Percentiles rank a stretch among this genome's conserved stretches.
phyloP scores from a whole-genome alignment of 23 red algal genomes.

The Gracilariopsis chorda region DNA sequence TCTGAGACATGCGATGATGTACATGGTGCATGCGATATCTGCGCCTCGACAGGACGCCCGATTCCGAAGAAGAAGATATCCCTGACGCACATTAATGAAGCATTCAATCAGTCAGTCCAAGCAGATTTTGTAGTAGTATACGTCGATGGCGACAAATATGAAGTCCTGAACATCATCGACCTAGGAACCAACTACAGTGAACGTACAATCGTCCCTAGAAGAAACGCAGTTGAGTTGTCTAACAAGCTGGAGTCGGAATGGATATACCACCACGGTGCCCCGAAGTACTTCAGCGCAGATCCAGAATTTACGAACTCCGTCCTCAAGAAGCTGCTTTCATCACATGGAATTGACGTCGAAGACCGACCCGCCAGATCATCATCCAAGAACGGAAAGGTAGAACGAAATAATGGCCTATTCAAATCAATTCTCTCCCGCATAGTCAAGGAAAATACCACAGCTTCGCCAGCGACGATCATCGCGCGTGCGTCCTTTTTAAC shows the following conservation, averaged over 20 bases:
- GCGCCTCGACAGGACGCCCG: not conserved
- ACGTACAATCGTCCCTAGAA: not conserved
- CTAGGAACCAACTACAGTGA: not conserved
- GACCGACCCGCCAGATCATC: not conserved
- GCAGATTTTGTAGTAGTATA: not conserved
- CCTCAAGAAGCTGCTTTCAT: not conserved
- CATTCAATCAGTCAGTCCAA: conserved; percentile 19
- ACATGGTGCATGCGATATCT: not conserved
- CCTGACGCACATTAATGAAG: conserved; percentile 21
- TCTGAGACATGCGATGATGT: not conserved
- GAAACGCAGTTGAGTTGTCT: not conserved
- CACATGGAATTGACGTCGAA: not conserved
- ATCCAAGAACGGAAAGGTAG: conserved; percentile 1
- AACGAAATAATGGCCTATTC: conserved; percentile 13
- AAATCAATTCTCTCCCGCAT: not conserved
- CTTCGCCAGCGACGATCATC: not conserved
- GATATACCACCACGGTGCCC: conserved; percentile 12
- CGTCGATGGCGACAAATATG: not conserved
- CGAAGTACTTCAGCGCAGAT: not conserved
- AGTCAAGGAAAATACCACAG: not conserved
- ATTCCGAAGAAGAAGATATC: not conserved
- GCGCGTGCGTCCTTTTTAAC: conserved; percentile 2
- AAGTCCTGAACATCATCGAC: not conserved
- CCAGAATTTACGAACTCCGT: not conserved
- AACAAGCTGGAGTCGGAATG: not conserved